Evolutionary conservation across 1,139 yeast genomes (phyloP).

Genomic region (Arxiozyma slooffiae): DNA sequence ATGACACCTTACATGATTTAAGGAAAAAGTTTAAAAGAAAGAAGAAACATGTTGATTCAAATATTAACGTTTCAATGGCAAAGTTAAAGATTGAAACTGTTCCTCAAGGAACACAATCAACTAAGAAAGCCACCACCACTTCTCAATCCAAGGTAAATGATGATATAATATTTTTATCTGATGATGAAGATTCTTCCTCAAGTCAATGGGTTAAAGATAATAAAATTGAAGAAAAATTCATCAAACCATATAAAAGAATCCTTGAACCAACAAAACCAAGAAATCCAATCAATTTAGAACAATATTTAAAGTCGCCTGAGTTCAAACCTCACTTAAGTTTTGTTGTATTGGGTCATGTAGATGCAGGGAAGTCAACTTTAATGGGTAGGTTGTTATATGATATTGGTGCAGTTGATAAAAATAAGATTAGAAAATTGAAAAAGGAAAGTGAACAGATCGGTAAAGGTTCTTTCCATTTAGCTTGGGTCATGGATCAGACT

Average conservation of each 20-base stretch:
- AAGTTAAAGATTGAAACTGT: background rate
- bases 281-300: constrained; percentile 32
- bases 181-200: constrained; percentile 11
- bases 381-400: constrained; percentile 85
- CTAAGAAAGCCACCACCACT: background rate
- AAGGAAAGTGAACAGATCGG: constrained; percentile 77
- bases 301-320: constrained; percentile 26
- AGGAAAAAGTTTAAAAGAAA: constrained; percentile 25
- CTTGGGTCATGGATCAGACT: constrained; percentile 97
- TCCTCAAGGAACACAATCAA: background rate
- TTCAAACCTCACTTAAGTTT: constrained; percentile 60
- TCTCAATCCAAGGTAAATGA: constrained; percentile 4
- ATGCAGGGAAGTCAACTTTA: constrained; percentile 93
- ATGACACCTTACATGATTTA: constrained; percentile 19
- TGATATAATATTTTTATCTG: constrained; percentile 7
- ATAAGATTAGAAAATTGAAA: constrained; percentile 64
- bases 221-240: constrained; percentile 10
- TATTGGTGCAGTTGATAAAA: constrained; percentile 67
- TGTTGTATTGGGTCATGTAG: constrained; percentile 93
- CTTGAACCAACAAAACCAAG: constrained; percentile 31
- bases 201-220: constrained; percentile 2
- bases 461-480: constrained; percentile 86
- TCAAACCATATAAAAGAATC: constrained; percentile 19
- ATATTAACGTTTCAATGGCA: background rate
- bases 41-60: constrained; percentile 8